Percentiles rank a stretch among this genome's conserved stretches.
Evolutionary conservation across 352 stramenopile species (phyloP).

Genomic region (Globisporangium sylvaticum): DNA sequence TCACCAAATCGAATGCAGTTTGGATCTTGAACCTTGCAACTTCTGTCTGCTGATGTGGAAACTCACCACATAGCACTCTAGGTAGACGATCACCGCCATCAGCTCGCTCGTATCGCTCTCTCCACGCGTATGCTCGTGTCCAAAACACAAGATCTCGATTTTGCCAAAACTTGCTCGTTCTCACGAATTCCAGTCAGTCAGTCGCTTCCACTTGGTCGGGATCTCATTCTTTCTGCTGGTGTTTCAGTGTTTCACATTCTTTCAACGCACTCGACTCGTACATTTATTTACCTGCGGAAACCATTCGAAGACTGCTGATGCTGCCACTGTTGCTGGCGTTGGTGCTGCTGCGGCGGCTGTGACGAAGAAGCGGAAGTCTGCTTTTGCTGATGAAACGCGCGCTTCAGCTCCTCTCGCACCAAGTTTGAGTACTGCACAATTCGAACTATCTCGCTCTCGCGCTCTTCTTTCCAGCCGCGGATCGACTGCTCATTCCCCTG

Average conservation of each 20-base stretch:
- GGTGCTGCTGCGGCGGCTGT: slow-evolving; percentile 16
- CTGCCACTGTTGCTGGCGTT: slow-evolving; percentile 5
- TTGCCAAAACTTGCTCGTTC: not conserved
- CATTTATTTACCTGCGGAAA: not conserved
- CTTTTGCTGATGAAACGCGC: slow-evolving; percentile 26
- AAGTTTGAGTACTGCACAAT: slow-evolving; percentile 63
- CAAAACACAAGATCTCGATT: not conserved
- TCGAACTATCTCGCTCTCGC: slow-evolving; percentile 62
- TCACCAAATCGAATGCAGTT: not conserved
- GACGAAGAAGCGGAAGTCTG: slow-evolving; percentile 12
- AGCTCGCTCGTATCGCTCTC: not conserved
- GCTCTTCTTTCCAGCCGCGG: slow-evolving; percentile 36
- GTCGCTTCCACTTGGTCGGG: not conserved
- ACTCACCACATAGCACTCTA: not conserved
- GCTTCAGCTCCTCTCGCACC: slow-evolving; percentile 56
- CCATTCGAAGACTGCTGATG: not conserved
- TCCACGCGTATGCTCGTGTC: not conserved
- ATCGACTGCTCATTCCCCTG: slow-evolving; percentile 39
- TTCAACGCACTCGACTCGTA: not conserved
- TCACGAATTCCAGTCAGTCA: not conserved
- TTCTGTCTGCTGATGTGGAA: not conserved
- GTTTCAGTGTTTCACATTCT: not conserved
- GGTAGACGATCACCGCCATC: not conserved
- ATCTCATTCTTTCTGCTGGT: not conserved
- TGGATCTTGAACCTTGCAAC: not conserved